A percentile compares a stretch with the other conserved stretches of the same genome.
Evolutionary conservation across 768 basidiomycete species (phyloP).

Genomic region (Boletus pseudo-olivaceus): DNA sequence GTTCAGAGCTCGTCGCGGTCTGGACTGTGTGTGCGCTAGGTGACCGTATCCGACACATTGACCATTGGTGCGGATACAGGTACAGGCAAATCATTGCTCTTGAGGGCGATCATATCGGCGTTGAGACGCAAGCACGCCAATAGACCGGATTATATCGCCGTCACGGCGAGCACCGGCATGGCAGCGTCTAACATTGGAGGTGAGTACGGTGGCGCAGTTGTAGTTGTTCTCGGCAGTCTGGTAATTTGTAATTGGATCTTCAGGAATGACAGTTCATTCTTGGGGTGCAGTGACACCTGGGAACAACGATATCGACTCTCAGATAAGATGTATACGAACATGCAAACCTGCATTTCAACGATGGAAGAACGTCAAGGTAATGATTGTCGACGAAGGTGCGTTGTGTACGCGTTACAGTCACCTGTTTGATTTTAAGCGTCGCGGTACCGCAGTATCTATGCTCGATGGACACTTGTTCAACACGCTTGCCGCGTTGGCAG

Average conservation of each 20-base stretch:
- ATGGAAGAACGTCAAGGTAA: constrained; percentile 55
- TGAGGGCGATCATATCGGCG: constrained; percentile 53
- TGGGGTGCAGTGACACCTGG: constrained; percentile 57
- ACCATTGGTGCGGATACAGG: constrained; percentile 33
- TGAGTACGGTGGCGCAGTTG: background rate
- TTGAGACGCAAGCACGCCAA: constrained; percentile 39
- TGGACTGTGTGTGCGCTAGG: background rate
- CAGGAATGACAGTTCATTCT: constrained; percentile 59
- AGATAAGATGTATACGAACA: constrained; percentile 47
- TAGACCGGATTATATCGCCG: constrained; percentile 35
- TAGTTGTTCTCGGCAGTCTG: background rate
- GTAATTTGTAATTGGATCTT: background rate
- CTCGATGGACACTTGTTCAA: constrained; percentile 61
- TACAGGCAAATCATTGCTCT: constrained; percentile 60
- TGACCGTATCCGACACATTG: background rate
- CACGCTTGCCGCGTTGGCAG: constrained; percentile 52
- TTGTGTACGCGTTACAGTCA: background rate
- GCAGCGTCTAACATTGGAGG: constrained; percentile 52
- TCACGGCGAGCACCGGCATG: constrained; percentile 44
- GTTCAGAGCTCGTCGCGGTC: background rate
- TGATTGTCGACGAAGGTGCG: constrained; percentile 66
- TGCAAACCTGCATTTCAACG: constrained; percentile 53
- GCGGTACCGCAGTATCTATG: constrained; percentile 54
- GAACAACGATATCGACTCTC: constrained; percentile 39
- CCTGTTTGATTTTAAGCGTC: background rate